phyloP scores from a whole-genome alignment of 176 grass and related monocot species.

The Cenchrus fungigraminus region DNA sequence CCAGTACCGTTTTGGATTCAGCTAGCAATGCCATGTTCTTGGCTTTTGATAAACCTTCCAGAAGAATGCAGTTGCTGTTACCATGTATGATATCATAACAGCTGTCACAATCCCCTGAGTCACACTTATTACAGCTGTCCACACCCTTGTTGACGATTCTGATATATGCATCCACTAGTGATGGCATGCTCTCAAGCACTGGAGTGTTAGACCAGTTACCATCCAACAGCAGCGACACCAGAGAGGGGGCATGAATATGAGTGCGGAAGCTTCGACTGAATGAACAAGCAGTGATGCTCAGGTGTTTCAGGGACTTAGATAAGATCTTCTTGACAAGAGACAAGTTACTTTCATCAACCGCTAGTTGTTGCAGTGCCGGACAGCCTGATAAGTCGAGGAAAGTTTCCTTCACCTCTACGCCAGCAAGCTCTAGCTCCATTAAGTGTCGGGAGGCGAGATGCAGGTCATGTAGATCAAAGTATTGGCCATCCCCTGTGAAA shows the following conservation, averaged over 20 bases:
- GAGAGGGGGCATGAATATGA: neutral
- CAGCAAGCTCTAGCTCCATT: neutral
- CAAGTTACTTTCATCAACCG: neutral
- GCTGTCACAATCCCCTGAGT: neutral
- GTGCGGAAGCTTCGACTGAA: neutral
- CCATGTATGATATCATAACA: neutral
- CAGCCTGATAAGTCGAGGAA: slow-evolving; percentile 29
- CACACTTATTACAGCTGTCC: neutral
- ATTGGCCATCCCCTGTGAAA: accelerated
- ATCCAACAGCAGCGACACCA: neutral
- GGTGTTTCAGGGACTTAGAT: neutral
- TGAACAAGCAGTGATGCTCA: neutral
- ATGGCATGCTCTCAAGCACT: slow-evolving; percentile 17
- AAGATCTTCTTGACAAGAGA: neutral
- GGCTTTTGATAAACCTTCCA: slow-evolving; percentile 14
- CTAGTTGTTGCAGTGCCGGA: slow-evolving; percentile 9
- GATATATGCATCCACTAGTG: slow-evolving; percentile 1
- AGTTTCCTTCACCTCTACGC: neutral
- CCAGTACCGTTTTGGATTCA: neutral
- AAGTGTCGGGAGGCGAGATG: slow-evolving; percentile 30
- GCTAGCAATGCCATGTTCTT: neutral
- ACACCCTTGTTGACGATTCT: neutral
- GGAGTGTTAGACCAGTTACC: neutral
- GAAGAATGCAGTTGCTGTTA: neutral
- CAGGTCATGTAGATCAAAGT: neutral